Evolutionary conservation across 208 protist genomes (phyloP), one percentile per base, ranked within the genome.

Genomic region (Phytomonas sp.): DNA sequence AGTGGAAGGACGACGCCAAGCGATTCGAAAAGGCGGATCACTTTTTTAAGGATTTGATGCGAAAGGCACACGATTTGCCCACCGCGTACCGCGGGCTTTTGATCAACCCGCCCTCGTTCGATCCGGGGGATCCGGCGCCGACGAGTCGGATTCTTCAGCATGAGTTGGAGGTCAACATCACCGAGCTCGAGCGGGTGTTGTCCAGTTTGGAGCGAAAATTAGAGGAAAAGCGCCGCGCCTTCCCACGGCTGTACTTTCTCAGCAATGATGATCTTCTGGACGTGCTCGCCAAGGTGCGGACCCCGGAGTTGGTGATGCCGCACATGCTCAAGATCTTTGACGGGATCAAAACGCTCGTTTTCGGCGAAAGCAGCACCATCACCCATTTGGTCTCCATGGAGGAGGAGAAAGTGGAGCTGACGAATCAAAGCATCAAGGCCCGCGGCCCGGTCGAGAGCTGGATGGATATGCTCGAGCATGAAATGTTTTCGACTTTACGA

Each of bases 241-340:
- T 98, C 71, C 93, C 96, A n/a, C 89, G 98, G 67, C 99, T 99
- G 78, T 99, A 98, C 88, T 99, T 99, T 74, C 87, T 97, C 49
- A 97, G 92, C 77, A 97, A 97, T 74, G 88, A 95, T 74, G 98
- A 99, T 70, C 78, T 99, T 63, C 87, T 99, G 10, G 97, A 99
- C 74, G 97, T 99, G 61, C 82, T 99, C n/a, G 92, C 98, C 36
- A 98, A 99, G 87, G 97, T 97, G 29, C 98, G 97, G 75, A 97
- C 98, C 52, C 97, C 97, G 11, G 93, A 97, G 69, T 85, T 96
- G 63, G 98, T 99, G 75, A 98, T 98, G 88, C 93, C 95, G 45
- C 96, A 99, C 82, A 97, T 99, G 88, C 80, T 92, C 30, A 99
- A 99, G 81, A 98, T 98, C 92, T 99, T 99, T 76, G 97, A 99